Base-by-base conservation (phyloP, 768 basidiomycete genomes). In the Tricholoma flavovirens region DNA sequence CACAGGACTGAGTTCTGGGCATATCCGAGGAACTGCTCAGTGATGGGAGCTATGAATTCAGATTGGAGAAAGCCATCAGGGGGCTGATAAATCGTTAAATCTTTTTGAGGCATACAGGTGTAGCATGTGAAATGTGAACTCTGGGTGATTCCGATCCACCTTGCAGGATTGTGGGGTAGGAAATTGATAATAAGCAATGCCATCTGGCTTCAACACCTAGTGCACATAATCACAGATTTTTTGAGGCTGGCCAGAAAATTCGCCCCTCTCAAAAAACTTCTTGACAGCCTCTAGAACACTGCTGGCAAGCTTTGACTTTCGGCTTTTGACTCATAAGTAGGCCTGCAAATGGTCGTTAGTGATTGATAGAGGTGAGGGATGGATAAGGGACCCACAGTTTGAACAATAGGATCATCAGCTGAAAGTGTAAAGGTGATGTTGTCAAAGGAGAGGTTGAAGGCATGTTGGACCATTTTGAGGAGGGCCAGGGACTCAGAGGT, bases 381-480 rank as follows among this genome's bases (percentile, higher is more conserved):
- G n/a, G n/a, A n/a, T n/a, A n/a, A n/a, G n/a, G n/a, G n/a, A n/a
- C n/a, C n/a, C n/a, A n/a, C n/a, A n/a, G n/a, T n/a, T n/a, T n/a
- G n/a, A 14, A 45, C 21, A 45, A 24, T 21, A 24, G 43, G 22
- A 45, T 45, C 43, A 21, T 45, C 22, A 24, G 43, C 43, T 14
- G 43, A 45, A 45, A 24, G 43, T 24, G 32, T 29, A 7, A 45
- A 43, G 19, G 30, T 30, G 17, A 60, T 42, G 32, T 66, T 56
- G 15, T 55, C 40, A 36, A 59, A 63, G n/a, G 53, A 49, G 24
- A 51, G 3, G 43, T 66, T 33, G 43, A 66, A 63, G 4, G 50
- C 49, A 0, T 30, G 6, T 46, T 62, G 60, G 15, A 60, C 49
- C 14, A 49, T 56, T 6, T 26, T 2, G 5, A 26, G 24, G 24